Evolutionary conservation across 306 rosid species (phyloP).

Genomic region (Elaeagnus macrophylla): DNA sequence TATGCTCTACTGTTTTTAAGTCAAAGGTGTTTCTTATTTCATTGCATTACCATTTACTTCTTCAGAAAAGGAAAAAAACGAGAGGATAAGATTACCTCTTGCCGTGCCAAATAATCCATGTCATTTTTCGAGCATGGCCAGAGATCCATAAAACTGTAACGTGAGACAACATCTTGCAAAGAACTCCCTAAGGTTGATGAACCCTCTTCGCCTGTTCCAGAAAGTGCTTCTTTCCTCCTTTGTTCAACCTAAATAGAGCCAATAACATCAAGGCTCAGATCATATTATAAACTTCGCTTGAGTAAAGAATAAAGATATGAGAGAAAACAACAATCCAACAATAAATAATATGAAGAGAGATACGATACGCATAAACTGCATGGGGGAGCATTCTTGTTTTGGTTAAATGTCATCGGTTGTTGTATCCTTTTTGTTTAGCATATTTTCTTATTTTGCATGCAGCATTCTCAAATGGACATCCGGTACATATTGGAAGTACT

Average conservation of each 20-base stretch:
- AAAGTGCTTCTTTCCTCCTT: conserved; percentile 78
- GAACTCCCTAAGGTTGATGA: conserved; percentile 52
- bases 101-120: conserved; percentile 70
- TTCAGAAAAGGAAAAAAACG: no score
- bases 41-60: no score
- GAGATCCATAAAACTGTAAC: conserved; percentile 88
- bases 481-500: neutral
- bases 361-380: no score
- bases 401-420: no score
- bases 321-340: no score
- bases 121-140: conserved; percentile 87
- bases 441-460: no score
- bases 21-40: no score
- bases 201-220: conserved; percentile 61
- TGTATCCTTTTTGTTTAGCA: no score
- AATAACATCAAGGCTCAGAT: conserved; percentile 2
- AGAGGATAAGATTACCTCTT: conserved; percentile 50
- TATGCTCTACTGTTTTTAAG: neutral
- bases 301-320: neutral
- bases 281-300: neutral
- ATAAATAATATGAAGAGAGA: no score
- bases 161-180: conserved; percentile 76
- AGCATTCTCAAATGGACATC: no score
- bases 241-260: conserved; percentile 60
- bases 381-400: no score